Percentiles rank a stretch among this genome's conserved stretches.
Evolutionary conservation across 441 rosid species (phyloP).

Genomic region (Melastoma candidum): DNA sequence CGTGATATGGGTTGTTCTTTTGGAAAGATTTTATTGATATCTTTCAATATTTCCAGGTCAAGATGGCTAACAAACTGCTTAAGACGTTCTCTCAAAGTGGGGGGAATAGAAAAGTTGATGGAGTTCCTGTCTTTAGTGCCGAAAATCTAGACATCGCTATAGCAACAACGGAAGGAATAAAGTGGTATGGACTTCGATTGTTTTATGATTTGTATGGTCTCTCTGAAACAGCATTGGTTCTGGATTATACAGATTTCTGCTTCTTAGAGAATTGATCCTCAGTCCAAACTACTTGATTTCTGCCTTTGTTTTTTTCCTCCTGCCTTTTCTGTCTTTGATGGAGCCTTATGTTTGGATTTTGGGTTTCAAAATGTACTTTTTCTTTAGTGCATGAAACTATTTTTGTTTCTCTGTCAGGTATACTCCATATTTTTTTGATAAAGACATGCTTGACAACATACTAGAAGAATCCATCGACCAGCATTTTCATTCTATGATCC

Average conservation of each 20-base stretch:
- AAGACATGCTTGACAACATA: conserved; percentile 81
- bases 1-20: conserved; percentile 5
- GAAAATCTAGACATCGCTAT: conserved; percentile 92
- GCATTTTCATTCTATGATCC: conserved; percentile 77
- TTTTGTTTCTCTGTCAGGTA: conserved; percentile 43
- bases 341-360: neutral
- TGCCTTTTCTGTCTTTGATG: neutral
- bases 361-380: conserved; percentile 8
- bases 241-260: neutral
- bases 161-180: conserved; percentile 83
- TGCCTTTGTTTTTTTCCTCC: neutral
- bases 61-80: conserved; percentile 81
- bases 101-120: conserved; percentile 54
- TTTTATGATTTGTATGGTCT: neutral
- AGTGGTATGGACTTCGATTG: conserved; percentile 45
- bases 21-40: neutral
- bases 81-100: conserved; percentile 46
- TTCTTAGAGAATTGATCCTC: neutral
- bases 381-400: neutral
- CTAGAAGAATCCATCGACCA: conserved; percentile 94
- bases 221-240: neutral
- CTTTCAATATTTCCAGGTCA: conserved; percentile 39
- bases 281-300: neutral
- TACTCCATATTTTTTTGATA: conserved; percentile 94
- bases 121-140: conserved; percentile 91